Base-by-base conservation (phyloP, 192 early-diverging fungal genomes). In the Kappamyces sp. region DNA sequence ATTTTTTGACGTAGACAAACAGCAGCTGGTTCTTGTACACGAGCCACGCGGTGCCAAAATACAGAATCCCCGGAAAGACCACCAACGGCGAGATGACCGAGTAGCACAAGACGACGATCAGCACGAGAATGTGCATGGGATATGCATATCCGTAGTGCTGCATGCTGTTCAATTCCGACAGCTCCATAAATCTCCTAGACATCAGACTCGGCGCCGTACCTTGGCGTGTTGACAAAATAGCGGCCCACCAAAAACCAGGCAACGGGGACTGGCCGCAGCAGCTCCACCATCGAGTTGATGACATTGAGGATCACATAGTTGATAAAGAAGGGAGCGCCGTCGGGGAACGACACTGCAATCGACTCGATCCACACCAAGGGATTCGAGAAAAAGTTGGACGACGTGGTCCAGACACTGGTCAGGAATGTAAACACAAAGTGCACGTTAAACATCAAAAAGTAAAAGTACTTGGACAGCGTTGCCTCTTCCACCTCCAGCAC, bases 1-100 rank as follows among this genome's bases (percentile, higher is more conserved):
- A 71, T 60, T 75, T 64, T 55, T 81, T 81, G 38, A 77, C 71
- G 48, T 81, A 81, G 1, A 76, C 79, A 64, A 69, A 81, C 15
- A 81, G 62, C 33, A 81, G 61, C 60, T 76, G 77, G 43, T 79
- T 72, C 48, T 66, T 64, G 63, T 67, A 77, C 3, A 79, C 74
- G 7, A 76, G 5, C 58, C 60, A 76, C 4, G 55, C 77, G 10
- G 68, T 13, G 2, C 49, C 74, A 53, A 76, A 81, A 51, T 78
- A 81, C 7, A 66, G 15, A 3, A 65, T 47, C 2, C 66, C 75
- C 49, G 79, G 75, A 13, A 81, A 44, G 6, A 81, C 49, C 33
- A 81, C 67, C 2, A 81, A 47, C 4, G 79, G 79, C 3, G 79
- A 70, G 41, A 70, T 61, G 13, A 64, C 42, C 1, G 66, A 55